phyloP scores from a whole-genome alignment of 2,329 filamentous ascomycete species.

The Ilyonectria mors-panacis region DNA sequence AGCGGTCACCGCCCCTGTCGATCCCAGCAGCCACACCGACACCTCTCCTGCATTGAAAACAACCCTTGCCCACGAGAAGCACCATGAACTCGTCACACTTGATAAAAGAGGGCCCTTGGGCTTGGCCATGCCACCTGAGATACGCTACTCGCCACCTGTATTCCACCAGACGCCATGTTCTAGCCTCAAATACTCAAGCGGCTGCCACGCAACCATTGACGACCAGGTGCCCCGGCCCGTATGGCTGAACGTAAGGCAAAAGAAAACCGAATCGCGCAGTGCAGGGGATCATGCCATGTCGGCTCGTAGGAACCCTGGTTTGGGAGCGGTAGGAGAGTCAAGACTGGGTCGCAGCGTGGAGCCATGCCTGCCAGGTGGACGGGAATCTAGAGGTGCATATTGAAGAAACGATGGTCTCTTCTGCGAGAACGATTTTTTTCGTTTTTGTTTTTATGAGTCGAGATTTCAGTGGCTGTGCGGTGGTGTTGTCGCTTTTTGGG shows the following conservation, averaged over 20 bases:
- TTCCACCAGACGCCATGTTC: conserved; percentile 8
- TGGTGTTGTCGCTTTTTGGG: conserved; percentile 11
- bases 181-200: conserved; percentile 6
- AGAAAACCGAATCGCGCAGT: background rate
- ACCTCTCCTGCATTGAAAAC: background rate
- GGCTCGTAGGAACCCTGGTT: background rate
- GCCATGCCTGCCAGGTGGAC: background rate
- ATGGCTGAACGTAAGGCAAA: conserved; percentile 3
- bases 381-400: background rate
- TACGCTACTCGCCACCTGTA: background rate
- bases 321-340: background rate
- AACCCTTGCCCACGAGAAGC: background rate
- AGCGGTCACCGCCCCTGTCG: background rate
- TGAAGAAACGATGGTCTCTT: background rate
- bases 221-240: background rate
- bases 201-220: conserved; percentile 1
- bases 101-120: background rate
- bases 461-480: background rate
- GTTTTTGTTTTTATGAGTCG: background rate
- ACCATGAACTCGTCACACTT: background rate
- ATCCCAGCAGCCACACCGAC: background rate
- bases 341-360: background rate
- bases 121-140: background rate
- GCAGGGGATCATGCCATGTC: background rate
- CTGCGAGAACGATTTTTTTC: background rate